Conservation (phyloP, 2,329 filamentous ascomycete genomes). For the Colletotrichum sp. region DNA sequence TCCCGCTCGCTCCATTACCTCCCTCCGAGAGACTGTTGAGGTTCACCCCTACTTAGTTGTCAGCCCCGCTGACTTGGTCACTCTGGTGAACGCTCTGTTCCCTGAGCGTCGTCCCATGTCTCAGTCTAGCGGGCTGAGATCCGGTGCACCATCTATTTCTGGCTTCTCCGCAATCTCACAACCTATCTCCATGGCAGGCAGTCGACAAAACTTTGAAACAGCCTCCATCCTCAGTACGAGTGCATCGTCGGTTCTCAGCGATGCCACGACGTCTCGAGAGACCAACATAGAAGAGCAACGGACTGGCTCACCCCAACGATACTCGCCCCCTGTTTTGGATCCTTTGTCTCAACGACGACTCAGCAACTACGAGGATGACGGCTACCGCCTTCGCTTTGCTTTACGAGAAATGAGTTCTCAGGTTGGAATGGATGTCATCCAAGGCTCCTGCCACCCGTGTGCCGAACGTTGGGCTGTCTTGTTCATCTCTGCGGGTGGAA, state of each 20-base stretch:
- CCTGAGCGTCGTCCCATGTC: slow-evolving; percentile 74
- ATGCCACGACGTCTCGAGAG: slow-evolving; percentile 69
- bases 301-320: slow-evolving; percentile 55
- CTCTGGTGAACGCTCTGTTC: slow-evolving; percentile 83
- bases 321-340: slow-evolving; percentile 57
- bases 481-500: slow-evolving; percentile 77
- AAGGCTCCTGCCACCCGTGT: slow-evolving; percentile 77
- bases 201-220: slow-evolving; percentile 65
- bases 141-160: slow-evolving; percentile 69
- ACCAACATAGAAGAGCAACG: slow-evolving; percentile 63
- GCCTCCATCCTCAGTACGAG: slow-evolving; percentile 76
- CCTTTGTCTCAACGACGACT: slow-evolving; percentile 46
- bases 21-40: slow-evolving; percentile 76
- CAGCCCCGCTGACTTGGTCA: slow-evolving; percentile 79
- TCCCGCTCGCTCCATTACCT: slow-evolving; percentile 74
- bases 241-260: slow-evolving; percentile 74
- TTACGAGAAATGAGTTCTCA: slow-evolving; percentile 74
- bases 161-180: slow-evolving; percentile 73
- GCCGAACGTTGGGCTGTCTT: slow-evolving; percentile 84
- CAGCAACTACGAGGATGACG: slow-evolving; percentile 67
- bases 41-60: slow-evolving; percentile 82
- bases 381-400: slow-evolving; percentile 68
- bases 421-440: slow-evolving; percentile 67
- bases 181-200: slow-evolving; percentile 66
- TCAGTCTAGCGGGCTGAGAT: slow-evolving; percentile 67